phyloP scores from a whole-genome alignment of 208 protist genomes.

The Acanthamoeba castellanii region DNA sequence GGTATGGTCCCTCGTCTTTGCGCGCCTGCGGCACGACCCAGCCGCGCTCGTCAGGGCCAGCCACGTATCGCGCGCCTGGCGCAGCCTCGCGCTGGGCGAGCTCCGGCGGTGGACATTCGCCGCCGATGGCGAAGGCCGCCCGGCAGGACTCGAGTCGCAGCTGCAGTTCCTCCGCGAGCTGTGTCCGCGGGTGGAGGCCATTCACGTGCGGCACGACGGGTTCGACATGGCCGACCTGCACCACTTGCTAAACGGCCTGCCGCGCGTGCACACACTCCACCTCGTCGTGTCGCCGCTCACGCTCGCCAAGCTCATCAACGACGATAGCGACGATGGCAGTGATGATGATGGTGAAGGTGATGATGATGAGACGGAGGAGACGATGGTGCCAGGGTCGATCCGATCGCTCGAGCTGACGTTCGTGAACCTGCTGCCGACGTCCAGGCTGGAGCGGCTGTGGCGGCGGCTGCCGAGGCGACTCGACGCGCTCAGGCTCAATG shows the following conservation, averaged over 20 bases:
- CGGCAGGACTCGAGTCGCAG: background rate
- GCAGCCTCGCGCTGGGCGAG: constrained; percentile 39
- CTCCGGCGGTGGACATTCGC: constrained; percentile 5
- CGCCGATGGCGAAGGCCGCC: background rate
- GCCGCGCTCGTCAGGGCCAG: background rate
- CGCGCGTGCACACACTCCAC: background rate
- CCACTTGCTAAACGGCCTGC: background rate
- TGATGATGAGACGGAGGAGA: background rate
- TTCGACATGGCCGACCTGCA: background rate
- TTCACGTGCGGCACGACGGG: background rate
- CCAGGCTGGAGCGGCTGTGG: background rate
- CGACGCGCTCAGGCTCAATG: background rate
- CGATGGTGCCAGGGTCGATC: background rate
- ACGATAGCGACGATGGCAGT: background rate
- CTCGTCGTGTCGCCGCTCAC: background rate
- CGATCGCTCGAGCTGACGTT: constrained; percentile 30
- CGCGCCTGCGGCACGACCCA: background rate
- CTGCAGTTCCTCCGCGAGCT: constrained; percentile 2
- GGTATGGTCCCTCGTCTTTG: constrained; percentile 31
- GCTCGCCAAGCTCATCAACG: background rate
- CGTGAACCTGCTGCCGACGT: background rate
- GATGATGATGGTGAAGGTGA: background rate
- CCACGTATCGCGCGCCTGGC: constrained; percentile 24
- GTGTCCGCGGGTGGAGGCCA: background rate
- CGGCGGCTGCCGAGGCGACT: background rate